Evolutionary conservation across 2,329 filamentous ascomycete species (phyloP).

Genomic region (Diaporthe vexans): DNA sequence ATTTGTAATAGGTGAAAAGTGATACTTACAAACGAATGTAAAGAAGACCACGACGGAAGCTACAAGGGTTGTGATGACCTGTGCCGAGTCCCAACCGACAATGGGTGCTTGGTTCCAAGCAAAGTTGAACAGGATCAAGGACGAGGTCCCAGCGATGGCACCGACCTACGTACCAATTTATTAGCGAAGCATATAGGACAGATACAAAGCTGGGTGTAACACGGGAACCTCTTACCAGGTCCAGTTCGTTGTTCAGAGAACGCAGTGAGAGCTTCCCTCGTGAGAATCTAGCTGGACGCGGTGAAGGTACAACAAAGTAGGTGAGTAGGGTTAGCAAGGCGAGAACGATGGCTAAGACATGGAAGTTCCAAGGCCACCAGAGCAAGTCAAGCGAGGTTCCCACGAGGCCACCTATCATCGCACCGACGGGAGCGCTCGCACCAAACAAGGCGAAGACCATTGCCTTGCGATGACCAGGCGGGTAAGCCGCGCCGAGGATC

Average conservation of each 20-base stretch:
- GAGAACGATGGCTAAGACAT: constrained; percentile 45
- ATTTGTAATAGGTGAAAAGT: too few species aligned
- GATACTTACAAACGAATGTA: constrained; percentile 56
- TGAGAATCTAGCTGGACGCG: constrained; percentile 22
- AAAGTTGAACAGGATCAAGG: constrained; percentile 69
- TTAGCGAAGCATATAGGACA: neutral
- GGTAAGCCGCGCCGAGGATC: constrained; percentile 66
- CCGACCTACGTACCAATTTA: constrained; percentile 36
- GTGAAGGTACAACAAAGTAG: constrained; percentile 43
- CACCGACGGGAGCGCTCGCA: constrained; percentile 49
- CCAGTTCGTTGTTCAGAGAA: constrained; percentile 45
- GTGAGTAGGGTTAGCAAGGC: constrained; percentile 45
- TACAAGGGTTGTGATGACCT: constrained; percentile 65
- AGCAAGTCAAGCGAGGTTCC: constrained; percentile 47
- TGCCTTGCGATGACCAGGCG: constrained; percentile 51
- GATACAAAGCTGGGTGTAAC: neutral
- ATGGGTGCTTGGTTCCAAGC: constrained; percentile 72
- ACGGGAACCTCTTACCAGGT: constrained; percentile 39
- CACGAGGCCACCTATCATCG: constrained; percentile 49
- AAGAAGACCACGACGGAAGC: constrained; percentile 63
- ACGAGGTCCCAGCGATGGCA: constrained; percentile 58
- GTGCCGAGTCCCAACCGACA: constrained; percentile 64
- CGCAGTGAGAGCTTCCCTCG: constrained; percentile 13
- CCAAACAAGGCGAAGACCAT: constrained; percentile 54
- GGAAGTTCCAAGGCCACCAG: constrained; percentile 53